Evolutionary conservation across 78 protist species (phyloP).

Genomic region (Dictyostelium discoideum): DNA sequence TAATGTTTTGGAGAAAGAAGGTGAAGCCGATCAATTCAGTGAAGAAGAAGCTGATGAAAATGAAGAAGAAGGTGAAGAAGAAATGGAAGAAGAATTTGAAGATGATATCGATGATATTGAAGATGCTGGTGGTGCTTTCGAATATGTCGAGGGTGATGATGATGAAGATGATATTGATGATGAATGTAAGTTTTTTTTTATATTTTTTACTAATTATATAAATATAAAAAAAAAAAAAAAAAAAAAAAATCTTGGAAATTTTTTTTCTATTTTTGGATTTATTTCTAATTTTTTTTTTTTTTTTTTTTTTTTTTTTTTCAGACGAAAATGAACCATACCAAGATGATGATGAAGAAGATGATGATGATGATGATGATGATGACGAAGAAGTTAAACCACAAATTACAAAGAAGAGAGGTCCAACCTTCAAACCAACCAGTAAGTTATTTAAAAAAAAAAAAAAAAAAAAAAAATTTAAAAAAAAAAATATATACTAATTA

Average conservation of each 20-base stretch:
- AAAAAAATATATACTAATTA: too few relatives aligned
- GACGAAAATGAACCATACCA: neutral
- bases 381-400: neutral
- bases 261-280: neutral
- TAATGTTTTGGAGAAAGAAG: conserved; percentile 23
- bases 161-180: conserved; percentile 6
- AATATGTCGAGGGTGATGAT: conserved; percentile 6
- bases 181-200: neutral
- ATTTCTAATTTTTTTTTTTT: neutral
- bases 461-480: neutral
- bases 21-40: conserved; percentile 13
- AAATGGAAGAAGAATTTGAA: conserved; percentile 31
- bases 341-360: conserved; percentile 26
- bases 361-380: neutral
- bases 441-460: neutral
- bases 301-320: neutral
- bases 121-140: neutral
- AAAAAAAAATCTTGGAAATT: neutral
- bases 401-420: neutral
- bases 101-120: neutral
- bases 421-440: neutral
- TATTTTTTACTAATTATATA: neutral
- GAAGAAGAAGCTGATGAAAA: conserved; percentile 16
- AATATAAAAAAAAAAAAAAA: neutral
- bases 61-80: conserved; percentile 14